phyloP scores from a whole-genome alignment of 1,284 basidiomycete genomes.

The Chalciporus sp. region DNA sequence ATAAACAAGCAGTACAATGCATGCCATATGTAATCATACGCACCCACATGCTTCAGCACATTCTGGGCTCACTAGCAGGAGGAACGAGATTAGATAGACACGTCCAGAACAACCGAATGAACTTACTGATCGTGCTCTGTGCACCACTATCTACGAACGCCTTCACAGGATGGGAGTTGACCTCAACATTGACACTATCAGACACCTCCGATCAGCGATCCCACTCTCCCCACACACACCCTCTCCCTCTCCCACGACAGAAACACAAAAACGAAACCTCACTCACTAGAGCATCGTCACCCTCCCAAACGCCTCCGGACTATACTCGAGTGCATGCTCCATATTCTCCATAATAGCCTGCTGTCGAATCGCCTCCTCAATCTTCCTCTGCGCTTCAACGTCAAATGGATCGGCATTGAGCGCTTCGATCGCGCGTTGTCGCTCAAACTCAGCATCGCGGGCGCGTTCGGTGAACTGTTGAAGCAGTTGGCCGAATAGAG shows the following conservation, averaged over 20 bases:
- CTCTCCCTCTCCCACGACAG: not conserved
- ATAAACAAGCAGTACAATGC: not conserved
- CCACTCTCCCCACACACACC: not conserved
- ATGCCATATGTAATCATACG: slow-evolving; percentile 27
- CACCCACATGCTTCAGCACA: slow-evolving; percentile 93
- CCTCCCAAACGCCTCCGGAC: slow-evolving; percentile 91
- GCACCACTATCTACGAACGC: slow-evolving; percentile 99
- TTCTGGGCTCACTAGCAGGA: slow-evolving; percentile 81
- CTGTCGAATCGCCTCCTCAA: slow-evolving; percentile 92
- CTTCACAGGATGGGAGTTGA: slow-evolving; percentile 89
- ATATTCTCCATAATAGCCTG: slow-evolving; percentile 91
- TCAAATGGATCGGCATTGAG: slow-evolving; percentile 89
- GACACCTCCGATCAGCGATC: slow-evolving; percentile 16
- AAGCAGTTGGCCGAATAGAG: slow-evolving; percentile 75
- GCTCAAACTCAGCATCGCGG: slow-evolving; percentile 52
- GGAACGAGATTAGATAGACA: slow-evolving; percentile 12
- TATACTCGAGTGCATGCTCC: slow-evolving; percentile 89
- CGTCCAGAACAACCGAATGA: not conserved
- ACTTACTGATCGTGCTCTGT: slow-evolving; percentile 93
- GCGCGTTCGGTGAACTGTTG: slow-evolving; percentile 63
- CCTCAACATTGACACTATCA: slow-evolving; percentile 79
- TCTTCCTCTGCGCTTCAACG: slow-evolving; percentile 88
- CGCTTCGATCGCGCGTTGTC: slow-evolving; percentile 64
- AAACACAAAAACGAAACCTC: not conserved
- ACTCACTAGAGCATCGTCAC: slow-evolving; percentile 96